Evolutionary conservation across 345 rosid genomes (phyloP).

Genomic region (Melaleuca alternifolia): DNA sequence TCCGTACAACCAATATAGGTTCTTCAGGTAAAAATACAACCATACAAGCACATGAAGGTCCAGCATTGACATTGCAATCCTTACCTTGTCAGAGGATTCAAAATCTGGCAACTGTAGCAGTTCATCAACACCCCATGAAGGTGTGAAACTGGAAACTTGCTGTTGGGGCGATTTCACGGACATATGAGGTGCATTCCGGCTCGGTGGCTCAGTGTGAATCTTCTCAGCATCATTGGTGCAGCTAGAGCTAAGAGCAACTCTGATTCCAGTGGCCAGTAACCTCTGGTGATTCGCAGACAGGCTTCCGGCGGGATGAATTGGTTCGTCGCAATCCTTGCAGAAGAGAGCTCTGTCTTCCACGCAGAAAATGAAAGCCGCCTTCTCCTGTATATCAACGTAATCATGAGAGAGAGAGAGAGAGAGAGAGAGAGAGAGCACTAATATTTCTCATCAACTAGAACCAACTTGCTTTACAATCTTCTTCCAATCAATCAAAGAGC

Average conservation of each 20-base stretch:
- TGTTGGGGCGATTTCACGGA: slow-evolving; percentile 30
- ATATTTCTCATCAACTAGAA: not conserved
- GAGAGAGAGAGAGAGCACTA: not conserved
- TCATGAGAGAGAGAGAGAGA: not conserved
- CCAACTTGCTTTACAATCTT: not conserved
- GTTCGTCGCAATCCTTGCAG: slow-evolving; percentile 79
- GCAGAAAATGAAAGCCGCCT: slow-evolving; percentile 92
- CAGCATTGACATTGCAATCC: not conserved
- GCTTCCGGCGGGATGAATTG: slow-evolving; percentile 65
- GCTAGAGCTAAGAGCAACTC: slow-evolving; percentile 64
- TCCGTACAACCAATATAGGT: not conserved
- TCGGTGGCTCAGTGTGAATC: slow-evolving; percentile 57
- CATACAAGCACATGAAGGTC: not conserved
- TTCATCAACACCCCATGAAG: slow-evolving; percentile 78
- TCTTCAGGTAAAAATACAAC: not conserved
- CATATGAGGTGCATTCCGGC: slow-evolving; percentile 28
- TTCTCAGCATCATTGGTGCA: slow-evolving; percentile 43
- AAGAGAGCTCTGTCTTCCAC: slow-evolving; percentile 96
- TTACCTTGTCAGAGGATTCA: slow-evolving; percentile 62
- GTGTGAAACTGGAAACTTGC: slow-evolving; percentile 26
- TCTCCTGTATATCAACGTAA: slow-evolving; percentile 43
- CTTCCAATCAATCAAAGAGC: not conserved
- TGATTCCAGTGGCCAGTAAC: slow-evolving; percentile 85
- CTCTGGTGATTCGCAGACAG: slow-evolving; percentile 86
- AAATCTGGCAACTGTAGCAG: slow-evolving; percentile 66